Percentiles rank a stretch among this genome's conserved stretches.
phyloP scores from a whole-genome alignment of 352 stramenopile genomes.

The Phytophthora sansomeana region DNA sequence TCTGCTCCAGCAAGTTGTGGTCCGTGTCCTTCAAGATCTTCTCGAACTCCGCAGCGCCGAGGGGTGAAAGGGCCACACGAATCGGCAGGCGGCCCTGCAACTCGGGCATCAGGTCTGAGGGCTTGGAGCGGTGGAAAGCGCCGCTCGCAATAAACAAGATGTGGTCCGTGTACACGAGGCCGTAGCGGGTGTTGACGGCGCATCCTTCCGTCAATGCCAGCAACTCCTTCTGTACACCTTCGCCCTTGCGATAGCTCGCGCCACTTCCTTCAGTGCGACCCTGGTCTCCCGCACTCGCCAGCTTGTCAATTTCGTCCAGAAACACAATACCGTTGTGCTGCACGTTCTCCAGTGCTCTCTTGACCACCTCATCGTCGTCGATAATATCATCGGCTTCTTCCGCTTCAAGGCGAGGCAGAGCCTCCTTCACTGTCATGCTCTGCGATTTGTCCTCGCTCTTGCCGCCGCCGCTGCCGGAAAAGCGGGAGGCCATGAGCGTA shows the following conservation, averaged over 20 bases:
- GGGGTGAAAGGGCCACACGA: slow-evolving; percentile 96
- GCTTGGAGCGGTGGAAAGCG: slow-evolving; percentile 97
- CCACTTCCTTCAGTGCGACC: slow-evolving; percentile 74
- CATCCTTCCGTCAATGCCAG: slow-evolving; percentile 98
- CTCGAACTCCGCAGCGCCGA: slow-evolving; percentile 98
- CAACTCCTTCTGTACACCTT: slow-evolving; percentile 99
- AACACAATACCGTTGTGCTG: slow-evolving; percentile 99
- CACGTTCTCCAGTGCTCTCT: slow-evolving; percentile 85
- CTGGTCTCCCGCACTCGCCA: slow-evolving; percentile 90
- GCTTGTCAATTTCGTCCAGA: slow-evolving; percentile 99
- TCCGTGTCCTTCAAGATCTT: slow-evolving; percentile 97
- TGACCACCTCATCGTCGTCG: slow-evolving; percentile 80
- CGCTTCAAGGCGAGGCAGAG: slow-evolving; percentile 70
- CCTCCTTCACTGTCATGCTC: slow-evolving; percentile 79
- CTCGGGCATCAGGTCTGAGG: slow-evolving; percentile 98
- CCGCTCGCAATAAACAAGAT: slow-evolving; percentile 98
- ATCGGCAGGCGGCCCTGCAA: slow-evolving; percentile 98
- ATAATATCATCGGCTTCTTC: slow-evolving; percentile 81
- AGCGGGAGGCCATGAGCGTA: slow-evolving; percentile 65
- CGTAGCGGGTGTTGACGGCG: slow-evolving; percentile 93
- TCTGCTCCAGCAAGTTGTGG: slow-evolving; percentile 96
- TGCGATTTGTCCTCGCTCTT: slow-evolving; percentile 49
- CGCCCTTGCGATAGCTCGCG: slow-evolving; percentile 90
- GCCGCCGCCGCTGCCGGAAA: slow-evolving; percentile 16
- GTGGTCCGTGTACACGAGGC: slow-evolving; percentile 98